Conservation (phyloP, 2,329 filamentous ascomycete genomes). For the Penicillium hesseltinei region DNA sequence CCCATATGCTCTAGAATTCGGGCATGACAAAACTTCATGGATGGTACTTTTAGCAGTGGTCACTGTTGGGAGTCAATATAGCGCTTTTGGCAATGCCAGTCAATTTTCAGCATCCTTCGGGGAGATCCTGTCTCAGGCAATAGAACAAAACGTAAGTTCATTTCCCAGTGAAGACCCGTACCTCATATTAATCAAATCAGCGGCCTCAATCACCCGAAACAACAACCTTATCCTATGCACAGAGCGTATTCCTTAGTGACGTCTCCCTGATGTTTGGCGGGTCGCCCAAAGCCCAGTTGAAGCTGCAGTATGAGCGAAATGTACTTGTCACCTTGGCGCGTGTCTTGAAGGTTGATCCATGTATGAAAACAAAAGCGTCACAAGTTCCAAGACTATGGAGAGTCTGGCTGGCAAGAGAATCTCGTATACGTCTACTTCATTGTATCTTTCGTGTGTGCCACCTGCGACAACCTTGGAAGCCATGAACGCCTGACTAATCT, state of each 20-base stretch:
- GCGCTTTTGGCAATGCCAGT: not conserved
- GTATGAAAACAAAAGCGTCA: not conserved
- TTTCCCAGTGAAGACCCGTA: not conserved
- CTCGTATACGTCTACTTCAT: conserved; percentile 2
- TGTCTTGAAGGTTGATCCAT: not conserved
- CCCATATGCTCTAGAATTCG: not conserved
- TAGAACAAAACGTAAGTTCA: conserved; percentile 1
- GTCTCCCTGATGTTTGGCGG: not conserved
- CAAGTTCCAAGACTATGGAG: not conserved
- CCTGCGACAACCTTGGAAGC: not conserved
- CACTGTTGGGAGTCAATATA: conserved; percentile 4
- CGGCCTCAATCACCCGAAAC: not conserved
- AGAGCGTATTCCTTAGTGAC: not conserved
- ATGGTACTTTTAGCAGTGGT: conserved; percentile 1
- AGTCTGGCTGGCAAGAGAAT: conserved; percentile 1
- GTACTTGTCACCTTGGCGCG: not conserved
- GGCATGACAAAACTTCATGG: not conserved
- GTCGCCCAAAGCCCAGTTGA: not conserved
- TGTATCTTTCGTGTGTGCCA: not conserved
- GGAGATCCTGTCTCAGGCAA: not conserved
- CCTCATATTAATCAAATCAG: not conserved
- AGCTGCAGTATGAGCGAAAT: conserved; percentile 3
- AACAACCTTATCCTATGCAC: conserved; percentile 1
- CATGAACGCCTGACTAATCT: not conserved
- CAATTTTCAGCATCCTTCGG: not conserved